These are phyloP conservation scores for Reutealis trisperma DNA, from an alignment of 345 rosid genomes.

Conservation along the genomic window DNA sequence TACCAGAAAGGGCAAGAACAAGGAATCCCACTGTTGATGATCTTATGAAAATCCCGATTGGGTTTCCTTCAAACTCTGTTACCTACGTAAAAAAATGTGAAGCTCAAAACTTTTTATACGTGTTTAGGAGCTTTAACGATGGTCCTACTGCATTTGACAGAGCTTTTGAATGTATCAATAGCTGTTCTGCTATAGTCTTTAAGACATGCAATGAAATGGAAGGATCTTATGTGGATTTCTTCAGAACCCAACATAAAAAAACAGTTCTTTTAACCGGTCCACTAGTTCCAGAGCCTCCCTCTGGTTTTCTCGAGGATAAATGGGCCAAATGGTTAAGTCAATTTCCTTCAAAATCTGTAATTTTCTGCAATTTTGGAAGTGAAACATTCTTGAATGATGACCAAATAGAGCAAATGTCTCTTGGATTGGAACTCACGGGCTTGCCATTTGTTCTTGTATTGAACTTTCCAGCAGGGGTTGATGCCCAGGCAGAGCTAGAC, in stretches of 20 bases:
- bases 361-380: constrained; percentile 39
- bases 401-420: constrained; percentile 28
- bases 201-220: constrained; percentile 37
- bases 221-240: constrained; percentile 27
- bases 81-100: constrained; percentile 19
- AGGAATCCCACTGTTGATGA: constrained; percentile 2
- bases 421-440: constrained; percentile 35
- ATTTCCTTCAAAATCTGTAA: constrained; percentile 29
- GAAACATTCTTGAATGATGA: constrained; percentile 33
- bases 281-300: constrained; percentile 26
- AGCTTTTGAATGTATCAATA: neutral
- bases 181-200: constrained; percentile 17
- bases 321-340: constrained; percentile 35
- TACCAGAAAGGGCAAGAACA: constrained; percentile 21
- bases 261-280: constrained; percentile 34
- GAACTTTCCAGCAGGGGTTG: constrained; percentile 22
- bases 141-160: constrained; percentile 8
- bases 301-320: constrained; percentile 30
- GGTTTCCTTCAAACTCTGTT: constrained; percentile 23
- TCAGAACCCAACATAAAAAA: constrained; percentile 24
- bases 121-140: constrained; percentile 25
- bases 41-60: constrained; percentile 22
- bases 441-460: constrained; percentile 39
- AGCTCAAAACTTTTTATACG: constrained; percentile 9
- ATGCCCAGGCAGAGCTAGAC: constrained; percentile 5